Percentiles rank a stretch among this genome's conserved stretches.
Conservation (phyloP, 257 asterid genomes). For the Solanum chilense region DNA sequence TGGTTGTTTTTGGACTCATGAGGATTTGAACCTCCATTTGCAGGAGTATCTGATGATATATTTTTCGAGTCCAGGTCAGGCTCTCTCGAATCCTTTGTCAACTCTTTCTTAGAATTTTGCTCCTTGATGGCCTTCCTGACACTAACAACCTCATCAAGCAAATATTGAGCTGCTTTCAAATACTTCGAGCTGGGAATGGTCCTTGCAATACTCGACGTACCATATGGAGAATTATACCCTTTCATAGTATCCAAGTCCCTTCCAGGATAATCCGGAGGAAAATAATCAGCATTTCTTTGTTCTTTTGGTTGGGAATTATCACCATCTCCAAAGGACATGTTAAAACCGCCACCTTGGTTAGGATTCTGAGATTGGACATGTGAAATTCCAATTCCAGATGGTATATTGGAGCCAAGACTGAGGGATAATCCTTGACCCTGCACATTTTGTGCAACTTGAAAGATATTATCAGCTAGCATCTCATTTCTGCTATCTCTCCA, state of each 20-base stretch:
- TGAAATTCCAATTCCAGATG: constrained; percentile 35
- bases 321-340: constrained; percentile 22
- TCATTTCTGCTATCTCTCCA: constrained; percentile 41
- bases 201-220: constrained; percentile 29
- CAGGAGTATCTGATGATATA: constrained; percentile 34
- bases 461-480: constrained; percentile 24
- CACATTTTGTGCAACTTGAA: constrained; percentile 26
- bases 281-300: constrained; percentile 18
- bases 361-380: constrained; percentile 32
- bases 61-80: constrained; percentile 23
- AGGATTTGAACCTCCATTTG: constrained; percentile 17
- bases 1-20: constrained; percentile 20
- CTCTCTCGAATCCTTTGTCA: constrained; percentile 24
- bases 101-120: constrained; percentile 22
- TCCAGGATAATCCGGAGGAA: constrained; percentile 20
- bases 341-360: constrained; percentile 19
- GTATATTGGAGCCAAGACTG: constrained; percentile 51
- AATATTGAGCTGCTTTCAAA: constrained; percentile 60
- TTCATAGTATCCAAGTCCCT: constrained; percentile 12
- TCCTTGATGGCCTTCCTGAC: constrained; percentile 54
- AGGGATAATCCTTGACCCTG: constrained; percentile 74
- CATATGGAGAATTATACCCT: constrained; percentile 29
- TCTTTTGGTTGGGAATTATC: constrained; percentile 33
- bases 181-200: constrained; percentile 51
- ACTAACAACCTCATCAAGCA: constrained; percentile 78